Evolutionary conservation across 2,329 filamentous ascomycete genomes (phyloP), one percentile per base, ranked within the genome.

Genomic region (Parastagonospora avenae): DNA sequence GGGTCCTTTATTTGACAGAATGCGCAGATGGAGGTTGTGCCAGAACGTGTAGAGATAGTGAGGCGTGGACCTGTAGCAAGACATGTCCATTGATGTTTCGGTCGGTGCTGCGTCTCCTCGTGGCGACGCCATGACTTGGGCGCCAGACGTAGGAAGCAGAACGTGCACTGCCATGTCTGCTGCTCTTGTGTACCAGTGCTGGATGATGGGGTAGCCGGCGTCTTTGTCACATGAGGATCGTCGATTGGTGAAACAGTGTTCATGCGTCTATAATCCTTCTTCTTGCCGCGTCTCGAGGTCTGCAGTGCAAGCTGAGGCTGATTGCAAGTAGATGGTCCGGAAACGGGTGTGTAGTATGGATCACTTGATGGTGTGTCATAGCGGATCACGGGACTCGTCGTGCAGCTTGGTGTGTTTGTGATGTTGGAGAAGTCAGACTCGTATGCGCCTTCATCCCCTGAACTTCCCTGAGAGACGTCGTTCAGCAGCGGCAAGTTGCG

Each of bases 71-170:
- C 66, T 16, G 54, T 55, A 7, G 63, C 59, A 48, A 73, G 63
- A 43, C 70, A 72, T 4, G 66, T 73, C 68, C 68, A 73, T 35
- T 68, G 62, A 8, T 63, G 46, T 29, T 69, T 68, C 4, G 66
- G 67, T 8, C 64, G 61, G 30, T 73, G 70, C 42, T 73, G 69
- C 7, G 70, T 72, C 37, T 73, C 70, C 42, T 73, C 70, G 42
- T 73, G 70, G 12, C 70, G 67, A 12, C 68, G 63, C 70, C 70
- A 72, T 12, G 70, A 72, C 36, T 72, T 73, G 1, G 68, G 64
- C 12, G 64, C 62, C 2, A 73, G 50, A 2, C 48, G 49, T 15
- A 56, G 55, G 9, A 46, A 53, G 40, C 70, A 73, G 42, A 72
- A 73, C 9, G 70, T 73, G 39, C 70, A 72, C 40, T 72, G 68